These are phyloP conservation scores for Bothriochloa decipiens DNA, from an alignment of 176 grass and related monocot species.

Conservation along the genomic window DNA sequence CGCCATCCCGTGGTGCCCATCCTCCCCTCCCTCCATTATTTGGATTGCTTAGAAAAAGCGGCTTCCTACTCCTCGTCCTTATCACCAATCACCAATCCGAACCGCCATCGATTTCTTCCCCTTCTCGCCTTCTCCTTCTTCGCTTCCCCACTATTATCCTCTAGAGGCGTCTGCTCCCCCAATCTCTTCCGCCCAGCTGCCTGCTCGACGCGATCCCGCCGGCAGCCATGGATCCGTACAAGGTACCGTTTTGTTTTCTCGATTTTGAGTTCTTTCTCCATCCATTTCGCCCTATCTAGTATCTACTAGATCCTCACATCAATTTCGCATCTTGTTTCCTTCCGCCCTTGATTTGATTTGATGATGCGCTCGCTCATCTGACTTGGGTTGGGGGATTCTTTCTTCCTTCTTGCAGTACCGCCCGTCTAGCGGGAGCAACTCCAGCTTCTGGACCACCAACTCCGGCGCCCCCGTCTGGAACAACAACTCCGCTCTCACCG, in stretches of 20 bases:
- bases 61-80: constrained; percentile 21
- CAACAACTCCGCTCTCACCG: constrained; percentile 79
- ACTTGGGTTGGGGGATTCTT: not conserved
- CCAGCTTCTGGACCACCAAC: constrained; percentile 78
- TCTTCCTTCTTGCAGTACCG: constrained; percentile 42
- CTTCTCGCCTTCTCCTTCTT: not conserved
- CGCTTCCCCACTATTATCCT: not conserved
- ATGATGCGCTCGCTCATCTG: not conserved
- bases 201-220: not conserved
- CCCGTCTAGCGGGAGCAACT: constrained; percentile 60
- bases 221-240: constrained; percentile 82
- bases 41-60: not conserved
- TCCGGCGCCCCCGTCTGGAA: constrained; percentile 80
- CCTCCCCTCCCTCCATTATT: not conserved
- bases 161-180: not conserved
- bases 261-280: not conserved
- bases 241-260: constrained; percentile 33
- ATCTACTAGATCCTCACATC: not conserved
- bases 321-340: constrained; percentile 3
- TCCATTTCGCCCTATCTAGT: not conserved
- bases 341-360: too few species aligned
- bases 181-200: not conserved
- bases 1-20: not conserved
- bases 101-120: not conserved
- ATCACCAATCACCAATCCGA: constrained; percentile 32